Conservation (phyloP, 1,139 yeast species). For the Geotrichum histeridarum region DNA sequence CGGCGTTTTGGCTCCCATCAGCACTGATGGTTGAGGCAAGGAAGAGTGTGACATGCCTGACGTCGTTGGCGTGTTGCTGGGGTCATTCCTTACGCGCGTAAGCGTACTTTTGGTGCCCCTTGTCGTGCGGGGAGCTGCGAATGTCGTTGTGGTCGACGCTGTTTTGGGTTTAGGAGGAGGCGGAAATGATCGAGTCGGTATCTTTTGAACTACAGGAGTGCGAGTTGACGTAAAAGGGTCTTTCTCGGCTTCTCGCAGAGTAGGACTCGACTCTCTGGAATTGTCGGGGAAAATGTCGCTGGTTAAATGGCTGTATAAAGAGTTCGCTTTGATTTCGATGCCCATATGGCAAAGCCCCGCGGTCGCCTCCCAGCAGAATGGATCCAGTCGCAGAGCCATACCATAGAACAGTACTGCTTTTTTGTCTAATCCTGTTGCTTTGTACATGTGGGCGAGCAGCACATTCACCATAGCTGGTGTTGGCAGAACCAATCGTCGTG, state of each 20-base stretch:
- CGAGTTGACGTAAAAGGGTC: neutral
- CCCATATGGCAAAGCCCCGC: constrained; percentile 63
- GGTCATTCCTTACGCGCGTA: neutral
- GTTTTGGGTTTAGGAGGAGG: constrained; percentile 1
- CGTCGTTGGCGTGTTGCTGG: constrained; percentile 3
- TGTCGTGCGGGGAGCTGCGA: neutral
- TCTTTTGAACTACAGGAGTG: neutral
- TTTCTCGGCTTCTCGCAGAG: neutral
- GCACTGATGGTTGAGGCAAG: neutral
- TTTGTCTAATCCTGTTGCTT: constrained; percentile 53
- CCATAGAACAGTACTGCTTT: constrained; percentile 65
- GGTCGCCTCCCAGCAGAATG: constrained; percentile 82
- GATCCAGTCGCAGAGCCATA: constrained; percentile 64
- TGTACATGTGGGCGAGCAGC: constrained; percentile 77
- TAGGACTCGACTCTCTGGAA: neutral
- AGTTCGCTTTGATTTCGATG: constrained; percentile 54
- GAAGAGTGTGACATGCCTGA: neutral
- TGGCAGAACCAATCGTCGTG: constrained; percentile 12
- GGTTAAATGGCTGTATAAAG: constrained; percentile 46
- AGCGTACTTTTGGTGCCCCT: constrained; percentile 1
- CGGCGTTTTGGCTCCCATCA: neutral
- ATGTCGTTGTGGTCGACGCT: neutral
- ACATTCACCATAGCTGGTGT: constrained; percentile 31
- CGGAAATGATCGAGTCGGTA: neutral
- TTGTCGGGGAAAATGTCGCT: constrained; percentile 21